These are phyloP conservation scores for Haplosporangium sp. DNA, from an alignment of 371 early-diverging fungal genomes.

Conservation along the genomic window DNA sequence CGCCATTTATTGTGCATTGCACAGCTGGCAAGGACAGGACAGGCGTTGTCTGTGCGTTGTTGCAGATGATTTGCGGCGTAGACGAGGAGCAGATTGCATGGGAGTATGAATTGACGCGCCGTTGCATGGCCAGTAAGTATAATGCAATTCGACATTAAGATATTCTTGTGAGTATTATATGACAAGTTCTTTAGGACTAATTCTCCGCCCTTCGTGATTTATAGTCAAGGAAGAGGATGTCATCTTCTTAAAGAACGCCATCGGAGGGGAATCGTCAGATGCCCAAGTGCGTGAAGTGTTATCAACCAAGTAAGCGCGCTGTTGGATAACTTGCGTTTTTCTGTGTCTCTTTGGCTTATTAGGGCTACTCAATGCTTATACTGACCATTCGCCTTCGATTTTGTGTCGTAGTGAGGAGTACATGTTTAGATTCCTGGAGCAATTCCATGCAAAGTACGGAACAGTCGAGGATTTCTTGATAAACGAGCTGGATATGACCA, in stretches of 20 bases:
- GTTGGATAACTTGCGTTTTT: background rate
- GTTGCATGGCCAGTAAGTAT: slow-evolving; percentile 54
- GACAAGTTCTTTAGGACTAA: background rate
- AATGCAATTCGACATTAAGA: background rate
- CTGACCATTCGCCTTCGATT: background rate
- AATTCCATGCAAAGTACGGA: slow-evolving; percentile 51
- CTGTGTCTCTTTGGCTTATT: background rate
- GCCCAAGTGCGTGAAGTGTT: slow-evolving; percentile 39
- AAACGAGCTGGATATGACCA: slow-evolving; percentile 46
- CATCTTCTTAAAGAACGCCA: slow-evolving; percentile 38
- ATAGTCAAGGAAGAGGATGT: slow-evolving; percentile 53
- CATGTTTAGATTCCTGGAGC: slow-evolving; percentile 41
- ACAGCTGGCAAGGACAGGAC: slow-evolving; percentile 93
- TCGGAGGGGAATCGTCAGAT: slow-evolving; percentile 35
- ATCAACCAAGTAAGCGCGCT: slow-evolving; percentile 41
- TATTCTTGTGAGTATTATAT: background rate
- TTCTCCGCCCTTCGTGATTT: background rate
- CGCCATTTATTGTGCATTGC: slow-evolving; percentile 85
- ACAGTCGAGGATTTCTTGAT: slow-evolving; percentile 44
- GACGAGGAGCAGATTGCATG: slow-evolving; percentile 78
- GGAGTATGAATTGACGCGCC: slow-evolving; percentile 76
- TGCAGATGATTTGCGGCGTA: slow-evolving; percentile 79
- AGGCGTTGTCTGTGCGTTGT: slow-evolving; percentile 79
- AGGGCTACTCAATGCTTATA: no score
- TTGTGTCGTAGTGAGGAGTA: slow-evolving; percentile 31